Evolutionary conservation across 2,329 filamentous ascomycete genomes (phyloP).

Genomic region (Claviceps fusiformis): DNA sequence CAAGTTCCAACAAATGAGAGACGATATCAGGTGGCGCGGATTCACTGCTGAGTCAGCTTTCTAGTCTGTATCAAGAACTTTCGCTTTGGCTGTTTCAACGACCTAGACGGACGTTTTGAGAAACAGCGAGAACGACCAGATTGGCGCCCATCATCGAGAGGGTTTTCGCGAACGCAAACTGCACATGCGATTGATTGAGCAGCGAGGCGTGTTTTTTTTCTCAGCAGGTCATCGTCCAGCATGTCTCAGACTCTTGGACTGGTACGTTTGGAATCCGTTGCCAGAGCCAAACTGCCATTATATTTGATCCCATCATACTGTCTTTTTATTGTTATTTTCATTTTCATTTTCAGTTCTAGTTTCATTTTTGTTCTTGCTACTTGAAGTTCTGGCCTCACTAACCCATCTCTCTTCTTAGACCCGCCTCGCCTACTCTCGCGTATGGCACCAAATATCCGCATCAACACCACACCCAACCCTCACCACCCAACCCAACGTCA

Average conservation of each 20-base stretch:
- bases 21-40: slow-evolving; percentile 2
- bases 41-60: slow-evolving; percentile 3
- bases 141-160: not conserved
- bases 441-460: slow-evolving; percentile 81
- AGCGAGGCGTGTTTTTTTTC: slow-evolving; percentile 5
- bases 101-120: not conserved
- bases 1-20: not conserved
- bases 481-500: slow-evolving; percentile 41
- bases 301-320: not conserved
- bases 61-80: not conserved
- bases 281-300: not conserved
- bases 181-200: not conserved
- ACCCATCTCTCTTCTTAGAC: slow-evolving; percentile 42
- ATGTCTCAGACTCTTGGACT: slow-evolving; percentile 74
- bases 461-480: slow-evolving; percentile 50
- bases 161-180: not conserved
- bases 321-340: not conserved
- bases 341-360: not conserved
- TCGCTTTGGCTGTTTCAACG: not conserved
- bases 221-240: slow-evolving; percentile 14
- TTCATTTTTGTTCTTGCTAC: too few relatives aligned
- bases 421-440: slow-evolving; percentile 85
- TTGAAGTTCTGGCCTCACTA: not conserved
- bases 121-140: not conserved
- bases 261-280: slow-evolving; percentile 31